Evolutionary conservation across 192 early-diverging fungal species (phyloP).

Genomic region (Coemansia sp.): DNA sequence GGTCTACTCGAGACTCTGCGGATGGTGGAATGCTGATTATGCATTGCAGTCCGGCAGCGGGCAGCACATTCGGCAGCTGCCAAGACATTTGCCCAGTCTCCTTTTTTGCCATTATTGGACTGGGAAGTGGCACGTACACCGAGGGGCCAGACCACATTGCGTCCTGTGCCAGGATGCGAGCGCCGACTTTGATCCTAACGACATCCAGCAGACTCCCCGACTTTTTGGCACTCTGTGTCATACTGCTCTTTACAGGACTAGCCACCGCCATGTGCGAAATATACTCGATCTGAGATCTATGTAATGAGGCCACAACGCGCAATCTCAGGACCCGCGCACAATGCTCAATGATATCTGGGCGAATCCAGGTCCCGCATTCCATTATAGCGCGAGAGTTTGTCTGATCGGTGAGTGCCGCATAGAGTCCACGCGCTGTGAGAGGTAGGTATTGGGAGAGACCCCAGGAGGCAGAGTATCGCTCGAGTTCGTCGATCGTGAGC

Average conservation of each 20-base stretch:
- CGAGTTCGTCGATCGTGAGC: conserved; percentile 35
- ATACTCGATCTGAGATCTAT: conserved; percentile 17
- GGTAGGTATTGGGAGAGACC: conserved; percentile 33
- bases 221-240: background rate
- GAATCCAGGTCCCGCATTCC: conserved; percentile 16
- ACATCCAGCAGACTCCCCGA: conserved; percentile 21
- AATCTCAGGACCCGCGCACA: conserved; percentile 28
- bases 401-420: conserved; percentile 17
- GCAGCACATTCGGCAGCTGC: conserved; percentile 7
- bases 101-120: too few relatives aligned
- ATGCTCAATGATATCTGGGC: conserved; percentile 42
- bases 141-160: conserved; percentile 22
- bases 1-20: background rate
- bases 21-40: conserved; percentile 17
- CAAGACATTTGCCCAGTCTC: background rate
- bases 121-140: conserved; percentile 12
- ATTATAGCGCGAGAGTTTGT: background rate
- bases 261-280: conserved; percentile 5
- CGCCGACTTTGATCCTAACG: conserved; percentile 11
- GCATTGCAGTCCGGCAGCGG: conserved; percentile 39
- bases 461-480: background rate
- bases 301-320: conserved; percentile 16
- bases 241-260: conserved; percentile 3
- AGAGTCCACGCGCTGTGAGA: conserved; percentile 11
- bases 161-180: conserved; percentile 30